Evolutionary conservation across 345 rosid species (phyloP).

Genomic region (Euphorbia peplus): DNA sequence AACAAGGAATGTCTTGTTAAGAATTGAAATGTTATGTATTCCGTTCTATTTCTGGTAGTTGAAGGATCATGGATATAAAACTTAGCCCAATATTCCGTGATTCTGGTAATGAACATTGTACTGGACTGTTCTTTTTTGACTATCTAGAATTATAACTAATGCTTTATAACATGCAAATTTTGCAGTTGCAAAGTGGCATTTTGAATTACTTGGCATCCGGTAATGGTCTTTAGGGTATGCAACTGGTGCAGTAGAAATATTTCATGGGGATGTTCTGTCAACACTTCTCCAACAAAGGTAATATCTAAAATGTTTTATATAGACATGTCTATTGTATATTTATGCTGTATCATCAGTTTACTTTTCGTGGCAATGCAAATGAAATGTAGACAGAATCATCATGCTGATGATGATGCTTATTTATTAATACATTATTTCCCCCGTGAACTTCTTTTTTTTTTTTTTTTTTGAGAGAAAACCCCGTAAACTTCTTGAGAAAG

Average conservation of each 20-base stretch:
- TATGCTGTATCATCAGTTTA: not conserved
- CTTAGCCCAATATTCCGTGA: not conserved
- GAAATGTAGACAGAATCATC: not conserved
- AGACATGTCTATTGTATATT: not conserved
- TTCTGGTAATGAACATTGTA: not conserved
- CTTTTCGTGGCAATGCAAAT: not conserved
- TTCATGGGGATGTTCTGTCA: not conserved
- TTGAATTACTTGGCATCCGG: slow-evolving; percentile 22
- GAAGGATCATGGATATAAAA: no score
- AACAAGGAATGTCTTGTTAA: no score
- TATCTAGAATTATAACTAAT: not conserved
- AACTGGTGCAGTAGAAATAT: not conserved
- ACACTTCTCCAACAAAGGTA: not conserved
- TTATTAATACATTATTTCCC: no score
- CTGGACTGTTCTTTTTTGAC: not conserved
- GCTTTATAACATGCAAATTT: slow-evolving; percentile 2
- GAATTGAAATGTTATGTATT: no score
- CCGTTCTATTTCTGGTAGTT: no score
- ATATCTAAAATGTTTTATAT: not conserved
- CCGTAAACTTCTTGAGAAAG: no score
- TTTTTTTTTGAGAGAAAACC: no score
- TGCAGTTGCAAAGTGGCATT: slow-evolving; percentile 44
- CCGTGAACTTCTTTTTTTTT: no score
- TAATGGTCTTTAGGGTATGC: slow-evolving; percentile 1
- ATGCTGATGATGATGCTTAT: not conserved